These are phyloP conservation scores for Nicotiana obtusifolia DNA, from an alignment of 257 asterid genomes.

Conservation along the genomic window DNA sequence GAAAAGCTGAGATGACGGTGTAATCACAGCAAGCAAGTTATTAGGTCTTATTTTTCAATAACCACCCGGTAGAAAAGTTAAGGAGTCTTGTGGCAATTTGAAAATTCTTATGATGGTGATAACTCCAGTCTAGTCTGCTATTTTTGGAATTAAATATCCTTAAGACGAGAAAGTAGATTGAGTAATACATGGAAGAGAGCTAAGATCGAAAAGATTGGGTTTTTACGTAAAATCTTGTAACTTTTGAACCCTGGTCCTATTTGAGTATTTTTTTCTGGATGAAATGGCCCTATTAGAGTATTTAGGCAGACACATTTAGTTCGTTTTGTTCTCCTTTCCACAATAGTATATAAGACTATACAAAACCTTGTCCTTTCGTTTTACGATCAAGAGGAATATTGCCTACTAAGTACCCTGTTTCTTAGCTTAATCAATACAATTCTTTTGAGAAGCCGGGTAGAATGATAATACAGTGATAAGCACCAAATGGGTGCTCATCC, in stretches of 20 bases:
- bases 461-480: neutral
- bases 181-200: neutral
- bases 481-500: neutral
- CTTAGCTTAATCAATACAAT: neutral
- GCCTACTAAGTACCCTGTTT: neutral
- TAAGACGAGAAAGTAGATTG: neutral
- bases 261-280: neutral
- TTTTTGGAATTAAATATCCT: neutral
- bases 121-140: neutral
- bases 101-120: constrained; percentile 5
- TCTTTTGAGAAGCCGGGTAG: neutral
- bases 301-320: neutral
- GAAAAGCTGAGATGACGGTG: neutral
- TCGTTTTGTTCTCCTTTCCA: neutral
- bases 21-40: neutral
- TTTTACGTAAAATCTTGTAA: neutral
- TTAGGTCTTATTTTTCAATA: neutral
- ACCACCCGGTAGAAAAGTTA: neutral
- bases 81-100: neutral
- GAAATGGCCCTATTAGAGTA: neutral
- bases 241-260: neutral
- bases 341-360: neutral
- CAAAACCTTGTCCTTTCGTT: neutral
- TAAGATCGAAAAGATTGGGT: neutral
- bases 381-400: neutral